A percentile compares a stretch with the other conserved stretches of the same genome.
Conservation (phyloP, 2,329 filamentous ascomycete species). For the Colletotrichum ledebouriae region DNA sequence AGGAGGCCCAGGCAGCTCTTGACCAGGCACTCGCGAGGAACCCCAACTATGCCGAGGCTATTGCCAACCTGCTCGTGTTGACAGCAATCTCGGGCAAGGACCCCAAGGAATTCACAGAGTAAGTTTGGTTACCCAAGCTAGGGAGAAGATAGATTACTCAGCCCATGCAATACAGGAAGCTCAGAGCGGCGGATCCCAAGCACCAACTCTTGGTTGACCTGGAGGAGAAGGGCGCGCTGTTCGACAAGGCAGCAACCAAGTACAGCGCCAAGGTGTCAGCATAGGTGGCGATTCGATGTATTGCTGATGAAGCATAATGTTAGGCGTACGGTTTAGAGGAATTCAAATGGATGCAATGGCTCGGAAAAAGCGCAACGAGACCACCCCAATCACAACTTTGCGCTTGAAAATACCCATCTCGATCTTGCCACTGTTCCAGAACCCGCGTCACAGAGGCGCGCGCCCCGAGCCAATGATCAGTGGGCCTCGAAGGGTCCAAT, state of each 20-base stretch:
- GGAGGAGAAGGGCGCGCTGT: constrained; percentile 86
- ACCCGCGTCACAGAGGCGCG: constrained; percentile 8
- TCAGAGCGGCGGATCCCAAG: constrained; percentile 71
- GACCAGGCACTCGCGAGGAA: constrained; percentile 84
- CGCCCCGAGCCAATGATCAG: constrained; percentile 33
- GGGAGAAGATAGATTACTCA: constrained; percentile 27
- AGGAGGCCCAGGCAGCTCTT: constrained; percentile 90
- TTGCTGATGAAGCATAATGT: constrained; percentile 42
- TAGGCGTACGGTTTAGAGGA: constrained; percentile 44
- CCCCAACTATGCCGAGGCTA: constrained; percentile 76
- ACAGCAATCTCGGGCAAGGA: constrained; percentile 83
- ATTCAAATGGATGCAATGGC: constrained; percentile 36
- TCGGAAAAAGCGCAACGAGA: constrained; percentile 41
- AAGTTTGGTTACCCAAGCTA: constrained; percentile 50
- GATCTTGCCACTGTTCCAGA: constrained; percentile 7
- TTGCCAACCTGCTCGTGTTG: constrained; percentile 87
- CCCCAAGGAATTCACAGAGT: constrained; percentile 72
- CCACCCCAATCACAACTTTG: constrained; percentile 38
- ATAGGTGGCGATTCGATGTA: constrained; percentile 34
- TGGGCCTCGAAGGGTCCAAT: constrained; percentile 39
- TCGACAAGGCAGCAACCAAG: constrained; percentile 88
- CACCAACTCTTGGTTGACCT: constrained; percentile 82
- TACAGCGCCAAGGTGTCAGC: constrained; percentile 86
- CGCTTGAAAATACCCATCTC: constrained; percentile 39
- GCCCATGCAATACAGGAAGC: constrained; percentile 55